Conservation (phyloP, 352 stramenopile genomes). For the Globisporangium cederbergense region DNA sequence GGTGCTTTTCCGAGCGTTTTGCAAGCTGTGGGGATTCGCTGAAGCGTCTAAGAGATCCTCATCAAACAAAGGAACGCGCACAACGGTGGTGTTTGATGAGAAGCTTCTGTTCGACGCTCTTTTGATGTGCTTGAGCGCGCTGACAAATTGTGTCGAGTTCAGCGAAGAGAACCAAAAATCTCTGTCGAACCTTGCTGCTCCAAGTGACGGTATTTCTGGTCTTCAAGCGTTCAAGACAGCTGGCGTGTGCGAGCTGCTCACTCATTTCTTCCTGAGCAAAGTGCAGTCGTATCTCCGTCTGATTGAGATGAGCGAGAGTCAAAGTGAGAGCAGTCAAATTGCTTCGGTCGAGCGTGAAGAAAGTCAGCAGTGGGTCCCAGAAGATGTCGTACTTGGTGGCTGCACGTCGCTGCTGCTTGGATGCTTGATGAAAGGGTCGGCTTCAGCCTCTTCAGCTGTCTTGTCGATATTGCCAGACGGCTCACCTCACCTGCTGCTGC, state of each 20-base stretch:
- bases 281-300: constrained; percentile 49
- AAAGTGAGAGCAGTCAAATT: background rate
- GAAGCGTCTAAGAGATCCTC: constrained; percentile 2
- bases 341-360: constrained; percentile 19
- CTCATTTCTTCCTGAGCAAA: constrained; percentile 51
- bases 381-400: constrained; percentile 74
- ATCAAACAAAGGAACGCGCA: background rate
- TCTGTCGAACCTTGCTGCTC: constrained; percentile 24
- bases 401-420: constrained; percentile 65
- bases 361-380: constrained; percentile 45
- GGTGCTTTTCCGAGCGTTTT: constrained; percentile 46
- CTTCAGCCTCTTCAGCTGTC: constrained; percentile 30
- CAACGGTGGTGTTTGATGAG: constrained; percentile 19
- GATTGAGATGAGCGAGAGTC: constrained; percentile 34
- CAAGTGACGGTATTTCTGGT: background rate
- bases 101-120: constrained; percentile 56
- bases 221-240: constrained; percentile 10
- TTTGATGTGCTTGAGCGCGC: constrained; percentile 61
- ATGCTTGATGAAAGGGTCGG: constrained; percentile 62
- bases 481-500: constrained; percentile 48
- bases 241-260: constrained; percentile 36
- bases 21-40: constrained; percentile 22
- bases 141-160: constrained; percentile 71
- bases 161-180: constrained; percentile 45
- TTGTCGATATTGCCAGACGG: constrained; percentile 36